These are phyloP conservation scores for Metrosideros polymorpha DNA, from an alignment of 441 rosid genomes.

Conservation along the genomic window DNA sequence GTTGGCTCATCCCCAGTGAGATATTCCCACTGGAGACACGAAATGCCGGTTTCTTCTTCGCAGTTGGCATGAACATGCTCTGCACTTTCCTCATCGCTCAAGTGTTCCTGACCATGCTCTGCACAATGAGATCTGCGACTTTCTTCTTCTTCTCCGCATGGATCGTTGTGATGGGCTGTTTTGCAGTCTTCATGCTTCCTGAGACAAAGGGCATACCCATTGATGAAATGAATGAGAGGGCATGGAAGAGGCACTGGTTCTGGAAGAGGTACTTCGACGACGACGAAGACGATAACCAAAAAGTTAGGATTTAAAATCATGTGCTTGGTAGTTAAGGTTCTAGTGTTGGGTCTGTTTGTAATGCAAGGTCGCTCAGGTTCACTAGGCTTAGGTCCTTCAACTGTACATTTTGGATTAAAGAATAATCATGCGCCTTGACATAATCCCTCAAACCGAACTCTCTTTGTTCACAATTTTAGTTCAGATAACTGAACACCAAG, in stretches of 20 bases:
- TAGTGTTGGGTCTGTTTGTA: background rate
- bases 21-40: slow-evolving; percentile 53
- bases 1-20: slow-evolving; percentile 77
- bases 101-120: slow-evolving; percentile 58
- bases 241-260: slow-evolving; percentile 60
- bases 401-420: background rate
- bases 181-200: slow-evolving; percentile 24
- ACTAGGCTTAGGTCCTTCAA: background rate
- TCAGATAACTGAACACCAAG: background rate
- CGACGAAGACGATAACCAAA: background rate
- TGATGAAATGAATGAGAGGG: slow-evolving; percentile 54
- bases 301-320: background rate
- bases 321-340: background rate
- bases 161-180: slow-evolving; percentile 30
- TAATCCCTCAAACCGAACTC: background rate
- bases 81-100: slow-evolving; percentile 66
- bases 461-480: background rate
- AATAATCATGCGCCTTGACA: background rate
- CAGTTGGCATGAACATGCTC: slow-evolving; percentile 58
- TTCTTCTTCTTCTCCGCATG: slow-evolving; percentile 54
- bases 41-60: slow-evolving; percentile 40
- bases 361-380: background rate
- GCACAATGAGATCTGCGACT: slow-evolving; percentile 30
- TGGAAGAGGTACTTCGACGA: slow-evolving; percentile 42
- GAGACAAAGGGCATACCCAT: slow-evolving; percentile 74